phyloP scores from a whole-genome alignment of 192 early-diverging fungal species.

The Lobosporangium transversale region DNA sequence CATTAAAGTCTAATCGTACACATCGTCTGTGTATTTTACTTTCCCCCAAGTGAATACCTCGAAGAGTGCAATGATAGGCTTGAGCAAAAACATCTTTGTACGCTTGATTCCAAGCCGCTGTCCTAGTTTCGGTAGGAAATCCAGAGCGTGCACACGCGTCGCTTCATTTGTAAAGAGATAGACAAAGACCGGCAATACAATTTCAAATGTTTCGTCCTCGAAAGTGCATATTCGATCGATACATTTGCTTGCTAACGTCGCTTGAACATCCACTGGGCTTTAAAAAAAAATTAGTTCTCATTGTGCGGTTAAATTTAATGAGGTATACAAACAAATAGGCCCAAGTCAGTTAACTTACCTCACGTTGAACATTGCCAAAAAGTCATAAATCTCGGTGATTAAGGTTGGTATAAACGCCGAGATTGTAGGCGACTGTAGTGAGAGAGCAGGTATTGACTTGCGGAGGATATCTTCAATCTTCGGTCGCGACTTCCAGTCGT shows the following conservation, averaged over 20 bases:
- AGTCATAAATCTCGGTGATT: constrained; percentile 68
- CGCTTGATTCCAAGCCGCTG: constrained; percentile 60
- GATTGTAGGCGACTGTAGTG: constrained; percentile 46
- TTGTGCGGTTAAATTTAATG: too few relatives aligned
- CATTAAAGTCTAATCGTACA: too few relatives aligned
- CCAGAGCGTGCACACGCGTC: constrained; percentile 58
- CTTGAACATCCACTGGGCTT: constrained; percentile 27
- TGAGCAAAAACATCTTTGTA: constrained; percentile 59
- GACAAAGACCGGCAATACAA: constrained; percentile 64
- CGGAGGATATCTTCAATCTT: constrained; percentile 60
- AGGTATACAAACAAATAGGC: too few relatives aligned
- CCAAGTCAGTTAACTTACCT: too few relatives aligned
- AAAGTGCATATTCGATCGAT: constrained; percentile 59
- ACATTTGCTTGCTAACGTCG: constrained; percentile 60
- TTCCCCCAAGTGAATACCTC: constrained; percentile 49
- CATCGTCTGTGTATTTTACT: too few relatives aligned
- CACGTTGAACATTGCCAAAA: constrained; percentile 59
- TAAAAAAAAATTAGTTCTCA: background rate
- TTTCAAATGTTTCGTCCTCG: constrained; percentile 59
- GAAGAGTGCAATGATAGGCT: constrained; percentile 67
- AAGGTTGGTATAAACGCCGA: constrained; percentile 58
- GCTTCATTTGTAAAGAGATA: constrained; percentile 56
- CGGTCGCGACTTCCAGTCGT: constrained; percentile 60
- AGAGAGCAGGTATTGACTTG: constrained; percentile 59
- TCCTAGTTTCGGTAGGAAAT: constrained; percentile 63